Evolutionary conservation across 495 filamentous ascomycete genomes (phyloP).

Genomic region (Penicillium psychrofluorescens): DNA sequence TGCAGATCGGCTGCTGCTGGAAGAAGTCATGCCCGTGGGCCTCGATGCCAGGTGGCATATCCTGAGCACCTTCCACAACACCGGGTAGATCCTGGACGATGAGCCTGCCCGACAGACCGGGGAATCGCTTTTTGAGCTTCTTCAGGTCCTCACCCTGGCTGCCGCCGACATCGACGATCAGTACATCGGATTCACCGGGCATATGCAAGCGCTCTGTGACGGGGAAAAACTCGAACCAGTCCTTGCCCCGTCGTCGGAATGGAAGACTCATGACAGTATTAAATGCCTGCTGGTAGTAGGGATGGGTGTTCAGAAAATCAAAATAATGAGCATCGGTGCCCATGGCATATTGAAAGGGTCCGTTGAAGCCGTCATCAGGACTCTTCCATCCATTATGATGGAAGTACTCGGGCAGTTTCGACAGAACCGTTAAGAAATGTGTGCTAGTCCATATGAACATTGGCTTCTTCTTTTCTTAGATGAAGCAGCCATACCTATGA

Average conservation of each 20-base stretch:
- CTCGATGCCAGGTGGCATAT: conserved; percentile 18
- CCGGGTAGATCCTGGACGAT: conserved; percentile 46
- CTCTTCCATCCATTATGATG: conserved; percentile 4
- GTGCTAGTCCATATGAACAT: neutral
- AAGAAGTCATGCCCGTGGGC: conserved; percentile 41
- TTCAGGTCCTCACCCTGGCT: conserved; percentile 45
- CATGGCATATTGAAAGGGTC: conserved; percentile 10
- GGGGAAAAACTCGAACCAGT: conserved; percentile 17
- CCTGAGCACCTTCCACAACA: conserved; percentile 26
- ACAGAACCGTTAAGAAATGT: conserved; percentile 6
- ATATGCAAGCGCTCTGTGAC: conserved; percentile 1
- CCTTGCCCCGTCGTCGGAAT: conserved; percentile 7
- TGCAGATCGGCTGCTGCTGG: conserved; percentile 35
- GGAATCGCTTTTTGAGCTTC: conserved; percentile 38
- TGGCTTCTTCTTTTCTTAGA: neutral
- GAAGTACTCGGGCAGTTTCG: conserved; percentile 11
- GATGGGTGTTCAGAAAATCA: conserved; percentile 5
- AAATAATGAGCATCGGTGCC: conserved; percentile 7
- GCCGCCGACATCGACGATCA: conserved; percentile 50
- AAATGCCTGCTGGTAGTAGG: conserved; percentile 12
- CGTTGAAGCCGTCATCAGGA: conserved; percentile 7
- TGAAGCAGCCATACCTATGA: conserved; percentile 5
- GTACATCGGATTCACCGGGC: neutral
- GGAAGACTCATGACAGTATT: conserved; percentile 13
- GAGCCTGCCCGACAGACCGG: conserved; percentile 35